Percentiles rank a stretch among this genome's conserved stretches.
These are phyloP conservation scores for Tetracentron sinense DNA, from an alignment of 164 flowering plant species.

Conservation along the genomic window DNA sequence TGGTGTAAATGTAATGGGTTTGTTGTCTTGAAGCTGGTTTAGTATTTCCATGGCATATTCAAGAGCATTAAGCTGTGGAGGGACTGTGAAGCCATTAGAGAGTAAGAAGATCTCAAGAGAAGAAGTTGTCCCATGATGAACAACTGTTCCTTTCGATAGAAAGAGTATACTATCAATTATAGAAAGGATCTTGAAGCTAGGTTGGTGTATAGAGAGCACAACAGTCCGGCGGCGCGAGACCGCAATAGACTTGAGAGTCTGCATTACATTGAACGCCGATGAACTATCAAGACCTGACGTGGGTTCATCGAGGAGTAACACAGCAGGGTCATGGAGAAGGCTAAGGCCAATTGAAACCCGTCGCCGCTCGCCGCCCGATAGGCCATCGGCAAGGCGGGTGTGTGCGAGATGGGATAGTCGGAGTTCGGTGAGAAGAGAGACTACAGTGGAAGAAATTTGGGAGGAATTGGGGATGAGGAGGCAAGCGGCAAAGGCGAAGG, in stretches of 20 bases:
- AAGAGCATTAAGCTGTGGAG: conserved; percentile 81
- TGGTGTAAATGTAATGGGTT: conserved; percentile 10
- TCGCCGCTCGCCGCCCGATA: conserved; percentile 86
- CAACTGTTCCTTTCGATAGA: conserved; percentile 63
- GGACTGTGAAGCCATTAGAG: conserved; percentile 59
- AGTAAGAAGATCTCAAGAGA: conserved; percentile 46
- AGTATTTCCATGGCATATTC: conserved; percentile 92
- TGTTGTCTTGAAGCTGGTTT: conserved; percentile 41
- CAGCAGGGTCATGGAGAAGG: conserved; percentile 77
- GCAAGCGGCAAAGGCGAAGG: conserved; percentile 68
- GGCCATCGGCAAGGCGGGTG: conserved; percentile 43
- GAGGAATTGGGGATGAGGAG: conserved; percentile 50
- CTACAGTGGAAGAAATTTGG: conserved; percentile 26
- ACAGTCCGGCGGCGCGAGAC: conserved; percentile 57
- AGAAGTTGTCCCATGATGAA: conserved; percentile 67
- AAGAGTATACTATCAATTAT: conserved; percentile 58
- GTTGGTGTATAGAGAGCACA: conserved; percentile 85
- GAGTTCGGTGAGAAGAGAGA: conserved; percentile 60
- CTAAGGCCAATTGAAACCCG: conserved; percentile 88
- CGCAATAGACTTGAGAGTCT: conserved; percentile 51
- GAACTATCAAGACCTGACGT: conserved; percentile 87
- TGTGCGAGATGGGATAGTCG: conserved; percentile 53
- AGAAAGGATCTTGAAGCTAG: conserved; percentile 79
- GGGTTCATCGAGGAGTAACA: conserved; percentile 87
- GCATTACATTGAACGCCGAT: conserved; percentile 76